phyloP scores from a whole-genome alignment of 441 rosid species.

The Melianthus villosus region DNA sequence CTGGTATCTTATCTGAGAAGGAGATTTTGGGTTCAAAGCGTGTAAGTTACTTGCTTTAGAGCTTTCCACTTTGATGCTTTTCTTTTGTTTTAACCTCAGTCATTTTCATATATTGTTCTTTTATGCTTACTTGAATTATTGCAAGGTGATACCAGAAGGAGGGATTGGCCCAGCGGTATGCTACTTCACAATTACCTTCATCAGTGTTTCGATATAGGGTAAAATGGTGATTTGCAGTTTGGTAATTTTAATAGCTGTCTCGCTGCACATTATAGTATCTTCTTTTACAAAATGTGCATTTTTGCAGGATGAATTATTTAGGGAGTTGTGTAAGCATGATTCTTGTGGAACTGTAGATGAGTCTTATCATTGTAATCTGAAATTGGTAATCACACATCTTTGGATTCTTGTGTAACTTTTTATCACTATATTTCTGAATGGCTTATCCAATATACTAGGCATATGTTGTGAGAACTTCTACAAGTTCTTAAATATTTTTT shows the following conservation, averaged over 20 bases:
- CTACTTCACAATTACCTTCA: conserved; percentile 33
- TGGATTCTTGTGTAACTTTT: background rate
- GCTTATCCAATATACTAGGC: background rate
- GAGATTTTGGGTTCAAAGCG: conserved; percentile 50
- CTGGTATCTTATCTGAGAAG: conserved; percentile 35
- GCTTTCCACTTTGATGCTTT: conserved; percentile 5
- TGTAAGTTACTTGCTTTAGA: conserved; percentile 28
- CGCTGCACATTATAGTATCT: conserved; percentile 1
- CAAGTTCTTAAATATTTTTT: conserved; percentile 3
- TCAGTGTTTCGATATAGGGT: conserved; percentile 56
- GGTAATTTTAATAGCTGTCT: conserved; percentile 7
- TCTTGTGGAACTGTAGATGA: conserved; percentile 38
- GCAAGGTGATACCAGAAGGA: conserved; percentile 52
- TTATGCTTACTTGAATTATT: conserved; percentile 24
- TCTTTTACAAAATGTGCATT: conserved; percentile 11
- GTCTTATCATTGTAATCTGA: conserved; percentile 29
- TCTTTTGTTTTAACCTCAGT: conserved; percentile 5
- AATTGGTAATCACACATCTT: conserved; percentile 30
- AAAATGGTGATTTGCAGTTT: conserved; percentile 25
- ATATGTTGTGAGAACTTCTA: background rate
- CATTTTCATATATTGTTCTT: conserved; percentile 11
- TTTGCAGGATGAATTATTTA: conserved; percentile 53
- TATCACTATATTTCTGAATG: background rate
- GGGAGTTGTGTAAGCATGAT: conserved; percentile 47
- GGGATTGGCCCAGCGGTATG: conserved; percentile 54